Base-by-base conservation (phyloP, 768 basidiomycete species). In the Cystobasidium ongulense region DNA sequence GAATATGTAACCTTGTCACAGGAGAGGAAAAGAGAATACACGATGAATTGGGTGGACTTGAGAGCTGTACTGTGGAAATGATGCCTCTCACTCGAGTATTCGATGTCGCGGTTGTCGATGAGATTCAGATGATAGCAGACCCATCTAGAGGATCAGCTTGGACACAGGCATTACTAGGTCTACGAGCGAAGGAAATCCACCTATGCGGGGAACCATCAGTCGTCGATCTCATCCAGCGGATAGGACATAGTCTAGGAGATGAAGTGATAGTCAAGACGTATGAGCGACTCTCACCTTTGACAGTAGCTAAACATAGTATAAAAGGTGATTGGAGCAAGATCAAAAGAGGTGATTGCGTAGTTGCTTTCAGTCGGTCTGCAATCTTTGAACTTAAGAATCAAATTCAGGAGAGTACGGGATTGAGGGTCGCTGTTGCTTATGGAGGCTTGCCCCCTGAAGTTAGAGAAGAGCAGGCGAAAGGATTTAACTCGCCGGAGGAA, bases 11-110 rank as follows among this genome's bases (percentile, higher is more conserved):
- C 79, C 86, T 98, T 80, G 73, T 91, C 63, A 99, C 95, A 0
- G 95, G 95, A 7, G 95, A 97, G 81, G 94, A 97, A 80, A 85
- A 86, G 73, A 87, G 88, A 78, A 84, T 90, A 35, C 86, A 95
- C 25, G 83, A 84, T 10, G 83, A 83, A 0, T 77, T 83, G 7
- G 87, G 87, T 0, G 81, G 84, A 0, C 80, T 96, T 41, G 73
- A 84, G n/a, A 88, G 88, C 79, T 92, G 90, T 80, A 99, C 96
- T 1, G 89, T 97, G 77, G 96, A 99, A 84, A 99, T 98, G 94
- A 77, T 81, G 59, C 31, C 29, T 41, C 31, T 43, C 1, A 15
- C 23, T 1, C 27, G 39, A 11, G 7, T 41, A 1, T 83, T 82
- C 68, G 91, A 95, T 64, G 92, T 98, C 27, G 93, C 88, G 0